Evolutionary conservation across 2,329 filamentous ascomycete species (phyloP), one percentile per base, ranked within the genome.

Genomic region (Cladophialophora yegresii): DNA sequence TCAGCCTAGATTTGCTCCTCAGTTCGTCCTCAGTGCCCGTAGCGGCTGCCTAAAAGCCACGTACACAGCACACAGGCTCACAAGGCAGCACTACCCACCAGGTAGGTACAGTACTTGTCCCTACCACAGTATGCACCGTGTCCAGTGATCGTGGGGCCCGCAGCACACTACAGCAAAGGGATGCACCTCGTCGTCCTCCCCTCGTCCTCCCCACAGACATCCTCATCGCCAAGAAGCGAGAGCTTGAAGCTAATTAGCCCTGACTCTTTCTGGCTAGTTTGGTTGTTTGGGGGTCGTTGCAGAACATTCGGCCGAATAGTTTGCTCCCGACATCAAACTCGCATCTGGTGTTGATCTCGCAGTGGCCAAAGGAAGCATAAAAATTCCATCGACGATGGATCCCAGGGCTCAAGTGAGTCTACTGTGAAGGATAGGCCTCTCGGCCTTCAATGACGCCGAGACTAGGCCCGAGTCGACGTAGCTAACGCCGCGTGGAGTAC

Each of bases 121-220:
- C 36, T 43, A n/a, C n/a, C n/a, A n/a, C 26, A 28, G 7, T 16
- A n/a, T 16, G 13, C 13, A 13, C 4, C 6, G 13, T n/a, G 13
- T 40, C 12, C 13, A n/a, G 4, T 13, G 36, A 40, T 13, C 36
- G 4, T 40, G 13, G 36, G 12, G 13, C 16, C 7, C 33, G 45
- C 45, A 10, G 23, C 2, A 50, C 47, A 50, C 36, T 12, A 26
- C 20, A 20, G 22, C 47, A 22, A 50, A 50, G 10, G 47, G 9
- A 50, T 26, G 47, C 16, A 43, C 13, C 36, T 43, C 36, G 6
- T n/a, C 2, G 36, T 43, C 5, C 36, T n/a, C 47, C 47, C 47
- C 47, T 50, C 47, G 47, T 50, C 47, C 47, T 50, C 47, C 47
- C 47, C 47, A 50, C 47, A 22, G 47, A 50, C 47, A 50, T 2